Conservation (phyloP, 805 yeast genomes). For the Cyberlindnera euphorbiae region DNA sequence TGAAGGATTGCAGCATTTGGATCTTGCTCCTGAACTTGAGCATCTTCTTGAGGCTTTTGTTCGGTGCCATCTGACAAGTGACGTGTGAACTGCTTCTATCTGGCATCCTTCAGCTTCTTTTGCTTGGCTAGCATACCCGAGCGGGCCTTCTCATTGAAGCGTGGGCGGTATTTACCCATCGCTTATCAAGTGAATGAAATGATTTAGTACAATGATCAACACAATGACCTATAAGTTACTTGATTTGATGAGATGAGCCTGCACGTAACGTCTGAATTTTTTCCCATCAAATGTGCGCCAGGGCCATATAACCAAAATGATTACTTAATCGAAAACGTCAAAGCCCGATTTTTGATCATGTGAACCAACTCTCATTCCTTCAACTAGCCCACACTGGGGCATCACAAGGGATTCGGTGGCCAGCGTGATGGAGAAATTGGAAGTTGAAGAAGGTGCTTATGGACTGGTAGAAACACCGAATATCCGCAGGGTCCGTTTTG, state of each 20-base stretch:
- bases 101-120: conserved; percentile 56
- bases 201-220: background rate
- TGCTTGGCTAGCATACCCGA: conserved; percentile 80
- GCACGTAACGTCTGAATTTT: conserved; percentile 5
- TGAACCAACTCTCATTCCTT: too few species aligned
- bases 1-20: conserved; percentile 57
- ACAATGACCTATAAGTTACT: background rate
- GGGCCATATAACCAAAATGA: background rate
- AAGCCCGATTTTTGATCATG: too few species aligned
- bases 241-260: conserved; percentile 19
- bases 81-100: conserved; percentile 65
- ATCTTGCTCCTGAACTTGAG: conserved; percentile 29
- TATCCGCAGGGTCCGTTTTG: conserved; percentile 61
- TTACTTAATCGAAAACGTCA: background rate
- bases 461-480: conserved; percentile 62
- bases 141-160: conserved; percentile 84
- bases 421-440: conserved; percentile 20
- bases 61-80: conserved; percentile 39
- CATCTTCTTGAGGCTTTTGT: conserved; percentile 17
- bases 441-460: conserved; percentile 41
- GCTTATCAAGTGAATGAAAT: too few species aligned
- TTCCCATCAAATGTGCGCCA: conserved; percentile 1
- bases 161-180: conserved; percentile 79
- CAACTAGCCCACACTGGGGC: too few species aligned
- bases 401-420: too few species aligned